Conservation (phyloP, 805 yeast genomes). For the Saturnispora hagleri region DNA sequence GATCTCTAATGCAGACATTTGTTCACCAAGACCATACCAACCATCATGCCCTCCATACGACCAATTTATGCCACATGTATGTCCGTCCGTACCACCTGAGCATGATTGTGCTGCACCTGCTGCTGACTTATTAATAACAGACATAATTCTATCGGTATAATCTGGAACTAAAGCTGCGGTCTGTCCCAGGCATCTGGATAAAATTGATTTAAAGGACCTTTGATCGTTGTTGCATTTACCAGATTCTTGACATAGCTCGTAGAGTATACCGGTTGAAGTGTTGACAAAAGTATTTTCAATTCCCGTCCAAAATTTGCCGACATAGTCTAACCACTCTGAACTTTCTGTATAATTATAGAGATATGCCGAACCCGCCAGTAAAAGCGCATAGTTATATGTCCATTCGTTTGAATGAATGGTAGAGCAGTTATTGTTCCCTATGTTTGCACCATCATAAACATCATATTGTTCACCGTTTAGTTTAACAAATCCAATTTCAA, state of each 20-base stretch:
- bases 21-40: conserved; percentile 79
- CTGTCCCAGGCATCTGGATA: conserved; percentile 52
- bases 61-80: conserved; percentile 82
- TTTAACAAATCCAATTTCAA: conserved; percentile 17
- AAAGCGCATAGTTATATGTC: conserved; percentile 64
- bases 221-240: conserved; percentile 63
- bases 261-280: too few relatives aligned
- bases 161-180: conserved; percentile 48
- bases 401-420: conserved; percentile 44
- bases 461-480: conserved; percentile 26
- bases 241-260: conserved; percentile 53
- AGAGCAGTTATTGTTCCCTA: conserved; percentile 36
- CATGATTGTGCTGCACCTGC: conserved; percentile 70
- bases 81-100: conserved; percentile 77
- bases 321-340: conserved; percentile 33
- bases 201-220: conserved; percentile 63
- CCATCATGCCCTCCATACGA: too few relatives aligned
- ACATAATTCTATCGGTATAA: conserved; percentile 33
- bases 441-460: conserved; percentile 53
- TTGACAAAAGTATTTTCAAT: conserved; percentile 37
- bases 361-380: conserved; percentile 62
- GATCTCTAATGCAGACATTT: conserved; percentile 66
- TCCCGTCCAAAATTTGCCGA: conserved; percentile 30
- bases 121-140: conserved; percentile 35
- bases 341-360: conserved; percentile 53